Percentiles rank a stretch among this genome's conserved stretches.
Conservation (phyloP, 345 rosid species). For the Trapa bicornis region DNA sequence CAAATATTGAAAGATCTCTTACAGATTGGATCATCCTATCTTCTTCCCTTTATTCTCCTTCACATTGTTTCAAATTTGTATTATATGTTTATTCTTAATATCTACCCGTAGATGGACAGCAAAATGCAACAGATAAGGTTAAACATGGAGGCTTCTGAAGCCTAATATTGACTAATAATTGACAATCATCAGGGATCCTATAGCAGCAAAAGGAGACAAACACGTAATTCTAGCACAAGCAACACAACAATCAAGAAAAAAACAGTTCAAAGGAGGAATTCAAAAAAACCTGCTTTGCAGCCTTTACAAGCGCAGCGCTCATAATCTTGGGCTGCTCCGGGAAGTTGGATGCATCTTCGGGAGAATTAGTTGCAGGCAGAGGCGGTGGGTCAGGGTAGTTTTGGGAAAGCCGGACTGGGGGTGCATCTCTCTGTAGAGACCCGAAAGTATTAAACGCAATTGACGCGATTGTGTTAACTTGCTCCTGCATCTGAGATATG, state of each 20-base stretch:
- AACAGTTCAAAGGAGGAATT: not conserved
- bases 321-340: conserved; percentile 66
- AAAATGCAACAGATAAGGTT: not conserved
- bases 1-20: no score
- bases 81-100: not conserved
- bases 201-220: not conserved
- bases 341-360: conserved; percentile 40
- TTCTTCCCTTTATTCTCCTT: no score
- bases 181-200: not conserved
- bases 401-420: conserved; percentile 63
- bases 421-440: conserved; percentile 71
- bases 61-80: no score
- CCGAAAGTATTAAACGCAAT: conserved; percentile 79
- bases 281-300: conserved; percentile 69
- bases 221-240: not conserved
- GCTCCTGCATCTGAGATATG: conserved; percentile 91
- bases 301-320: conserved; percentile 75
- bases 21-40: no score
- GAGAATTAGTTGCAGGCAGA: conserved; percentile 8
- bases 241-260: not conserved
- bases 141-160: not conserved
- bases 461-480: conserved; percentile 58
- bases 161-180: not conserved
- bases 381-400: conserved; percentile 67
- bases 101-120: not conserved